Percentiles rank a stretch among this genome's conserved stretches.
These are phyloP conservation scores for Fusarium hainanense DNA, from an alignment of 2,329 filamentous ascomycete genomes.

Conservation along the genomic window DNA sequence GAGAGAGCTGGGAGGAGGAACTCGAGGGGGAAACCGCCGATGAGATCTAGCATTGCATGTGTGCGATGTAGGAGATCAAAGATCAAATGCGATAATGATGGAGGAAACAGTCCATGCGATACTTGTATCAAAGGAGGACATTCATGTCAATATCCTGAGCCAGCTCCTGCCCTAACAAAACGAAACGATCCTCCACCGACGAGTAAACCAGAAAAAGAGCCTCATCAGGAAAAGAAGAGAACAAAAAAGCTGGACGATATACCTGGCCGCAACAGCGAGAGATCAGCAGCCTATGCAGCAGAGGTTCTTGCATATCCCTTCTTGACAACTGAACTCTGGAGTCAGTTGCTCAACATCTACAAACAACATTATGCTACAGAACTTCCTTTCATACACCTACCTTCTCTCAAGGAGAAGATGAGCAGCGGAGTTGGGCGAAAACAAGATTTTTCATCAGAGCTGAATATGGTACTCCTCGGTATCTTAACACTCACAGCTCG, in stretches of 20 bases:
- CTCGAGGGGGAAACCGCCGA: slow-evolving; percentile 56
- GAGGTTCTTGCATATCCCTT: slow-evolving; percentile 72
- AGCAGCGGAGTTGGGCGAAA: neutral
- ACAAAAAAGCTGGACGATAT: neutral
- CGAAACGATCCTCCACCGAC: slow-evolving; percentile 50
- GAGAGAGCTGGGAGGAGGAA: slow-evolving; percentile 29
- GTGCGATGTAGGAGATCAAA: slow-evolving; percentile 81
- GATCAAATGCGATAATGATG: slow-evolving; percentile 87
- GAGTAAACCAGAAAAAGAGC: neutral
- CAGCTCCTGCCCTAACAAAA: slow-evolving; percentile 52
- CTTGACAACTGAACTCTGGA: slow-evolving; percentile 74
- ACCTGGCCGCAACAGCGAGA: neutral
- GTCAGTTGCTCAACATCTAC: slow-evolving; percentile 75
- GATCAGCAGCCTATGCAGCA: slow-evolving; percentile 54
- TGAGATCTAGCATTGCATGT: slow-evolving; percentile 85
- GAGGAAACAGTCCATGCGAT: slow-evolving; percentile 76
- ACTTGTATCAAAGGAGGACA: slow-evolving; percentile 78
- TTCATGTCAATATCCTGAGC: slow-evolving; percentile 76
- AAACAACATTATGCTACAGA: slow-evolving; percentile 78
- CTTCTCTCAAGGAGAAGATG: slow-evolving; percentile 11
- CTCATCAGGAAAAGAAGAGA: slow-evolving; percentile 11
- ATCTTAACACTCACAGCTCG: slow-evolving; percentile 22
- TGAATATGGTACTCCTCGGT: slow-evolving; percentile 15
- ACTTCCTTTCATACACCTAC: slow-evolving; percentile 75
- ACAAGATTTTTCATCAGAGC: neutral